phyloP scores from a whole-genome alignment of 2,329 filamentous ascomycete genomes.

The Verticillium isaacii region DNA sequence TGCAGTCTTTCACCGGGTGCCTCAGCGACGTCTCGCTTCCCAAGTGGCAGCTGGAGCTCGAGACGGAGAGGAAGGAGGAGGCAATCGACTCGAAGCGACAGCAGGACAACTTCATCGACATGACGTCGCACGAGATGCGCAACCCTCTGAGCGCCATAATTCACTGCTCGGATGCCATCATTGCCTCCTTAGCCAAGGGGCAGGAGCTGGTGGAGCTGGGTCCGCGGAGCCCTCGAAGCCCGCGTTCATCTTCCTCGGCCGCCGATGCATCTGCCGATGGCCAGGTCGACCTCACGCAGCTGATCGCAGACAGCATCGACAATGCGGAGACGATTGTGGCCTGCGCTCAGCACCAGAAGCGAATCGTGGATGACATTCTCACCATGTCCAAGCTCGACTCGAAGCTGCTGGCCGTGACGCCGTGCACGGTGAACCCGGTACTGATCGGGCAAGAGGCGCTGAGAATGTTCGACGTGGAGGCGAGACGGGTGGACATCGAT shows the following conservation, averaged over 20 bases:
- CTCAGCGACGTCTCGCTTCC: constrained; percentile 44
- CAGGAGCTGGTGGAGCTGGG: constrained; percentile 30
- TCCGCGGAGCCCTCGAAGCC: background rate
- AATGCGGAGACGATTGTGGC: constrained; percentile 73
- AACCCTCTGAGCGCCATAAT: constrained; percentile 71
- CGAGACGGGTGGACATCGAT: constrained; percentile 63
- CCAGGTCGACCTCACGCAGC: constrained; percentile 23
- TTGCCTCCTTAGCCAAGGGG: constrained; percentile 40
- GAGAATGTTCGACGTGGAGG: constrained; percentile 75
- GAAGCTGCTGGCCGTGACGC: constrained; percentile 67
- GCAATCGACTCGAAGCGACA: constrained; percentile 58
- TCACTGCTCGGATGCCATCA: constrained; percentile 69
- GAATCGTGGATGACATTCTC: constrained; percentile 71
- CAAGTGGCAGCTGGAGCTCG: constrained; percentile 46
- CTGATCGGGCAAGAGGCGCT: constrained; percentile 62
- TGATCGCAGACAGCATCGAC: constrained; percentile 60
- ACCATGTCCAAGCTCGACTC: constrained; percentile 74
- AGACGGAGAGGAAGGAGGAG: constrained; percentile 45
- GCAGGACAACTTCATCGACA: constrained; percentile 76
- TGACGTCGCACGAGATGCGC: constrained; percentile 67
- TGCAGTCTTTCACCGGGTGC: constrained; percentile 45
- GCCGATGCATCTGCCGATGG: constrained; percentile 3
- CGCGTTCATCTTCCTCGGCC: background rate
- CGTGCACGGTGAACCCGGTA: constrained; percentile 63
- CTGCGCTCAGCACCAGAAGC: constrained; percentile 76